A percentile compares a stretch with the other conserved stretches of the same genome.
Evolutionary conservation across 495 filamentous ascomycete genomes (phyloP).

Genomic region (Xylaria sp.): DNA sequence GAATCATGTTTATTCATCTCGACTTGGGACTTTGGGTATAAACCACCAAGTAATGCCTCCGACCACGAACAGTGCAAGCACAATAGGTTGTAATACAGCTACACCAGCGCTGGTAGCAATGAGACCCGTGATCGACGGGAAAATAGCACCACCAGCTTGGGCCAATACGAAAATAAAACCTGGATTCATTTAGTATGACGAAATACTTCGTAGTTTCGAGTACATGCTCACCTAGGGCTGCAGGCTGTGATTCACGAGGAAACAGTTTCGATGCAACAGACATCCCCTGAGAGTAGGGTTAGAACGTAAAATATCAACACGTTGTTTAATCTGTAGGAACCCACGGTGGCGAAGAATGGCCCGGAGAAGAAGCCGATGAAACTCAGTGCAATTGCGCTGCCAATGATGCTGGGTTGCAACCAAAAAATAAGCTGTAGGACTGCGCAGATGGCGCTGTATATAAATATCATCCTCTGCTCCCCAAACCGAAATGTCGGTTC

Average conservation of each 20-base stretch:
- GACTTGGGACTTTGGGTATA: slow-evolving; percentile 45
- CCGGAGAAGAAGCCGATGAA: slow-evolving; percentile 76
- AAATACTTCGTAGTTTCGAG: neutral
- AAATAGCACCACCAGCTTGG: slow-evolving; percentile 57
- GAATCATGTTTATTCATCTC: slow-evolving; percentile 28
- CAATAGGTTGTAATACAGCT: slow-evolving; percentile 57
- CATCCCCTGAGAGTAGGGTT: slow-evolving; percentile 39
- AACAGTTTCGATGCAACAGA: slow-evolving; percentile 49
- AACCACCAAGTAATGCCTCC: slow-evolving; percentile 54
- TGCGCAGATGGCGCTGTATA: slow-evolving; percentile 60
- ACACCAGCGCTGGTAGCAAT: slow-evolving; percentile 56
- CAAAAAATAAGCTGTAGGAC: slow-evolving; percentile 67
- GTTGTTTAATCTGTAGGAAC: slow-evolving; percentile 18
- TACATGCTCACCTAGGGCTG: slow-evolving; percentile 39
- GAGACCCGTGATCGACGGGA: slow-evolving; percentile 58
- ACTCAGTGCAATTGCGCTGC: slow-evolving; percentile 71
- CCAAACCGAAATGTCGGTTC: slow-evolving; percentile 62
- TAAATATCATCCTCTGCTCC: slow-evolving; percentile 56
- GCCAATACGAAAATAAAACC: slow-evolving; percentile 57
- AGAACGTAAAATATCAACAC: neutral
- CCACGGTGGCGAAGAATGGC: slow-evolving; percentile 53
- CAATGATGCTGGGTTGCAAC: slow-evolving; percentile 70
- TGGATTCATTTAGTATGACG: slow-evolving; percentile 23
- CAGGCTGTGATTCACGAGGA: slow-evolving; percentile 49
- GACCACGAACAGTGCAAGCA: slow-evolving; percentile 53